Conservation (phyloP, 208 protist genomes). For the Porcisia hertigi region DNA sequence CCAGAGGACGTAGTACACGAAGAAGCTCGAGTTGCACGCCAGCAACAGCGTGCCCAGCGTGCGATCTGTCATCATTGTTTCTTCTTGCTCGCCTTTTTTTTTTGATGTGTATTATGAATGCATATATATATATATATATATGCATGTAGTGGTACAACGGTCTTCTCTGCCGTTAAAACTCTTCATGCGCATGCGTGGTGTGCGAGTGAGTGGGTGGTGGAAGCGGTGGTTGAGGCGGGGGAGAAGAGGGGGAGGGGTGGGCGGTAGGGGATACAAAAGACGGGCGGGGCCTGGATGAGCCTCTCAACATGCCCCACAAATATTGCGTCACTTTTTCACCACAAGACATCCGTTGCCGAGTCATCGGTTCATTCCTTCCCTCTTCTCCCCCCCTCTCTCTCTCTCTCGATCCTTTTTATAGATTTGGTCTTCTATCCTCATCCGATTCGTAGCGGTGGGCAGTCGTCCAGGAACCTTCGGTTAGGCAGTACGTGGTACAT, state of each 20-base stretch:
- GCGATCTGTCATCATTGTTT: conserved; percentile 64
- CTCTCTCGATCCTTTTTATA: background rate
- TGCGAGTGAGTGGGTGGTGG: background rate
- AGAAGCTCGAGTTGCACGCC: conserved; percentile 45
- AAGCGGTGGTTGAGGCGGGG: background rate
- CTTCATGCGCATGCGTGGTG: background rate
- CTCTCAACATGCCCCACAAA: background rate
- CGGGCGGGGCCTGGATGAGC: background rate
- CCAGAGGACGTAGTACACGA: conserved; percentile 82
- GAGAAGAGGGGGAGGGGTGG: background rate
- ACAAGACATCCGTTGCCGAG: background rate
- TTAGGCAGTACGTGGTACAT: no score
- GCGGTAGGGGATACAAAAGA: background rate
- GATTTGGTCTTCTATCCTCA: no score
- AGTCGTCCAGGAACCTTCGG: no score
- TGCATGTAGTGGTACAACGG: no score
- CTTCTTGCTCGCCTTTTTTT: background rate
- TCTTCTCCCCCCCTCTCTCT: background rate
- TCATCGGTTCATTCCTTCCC: background rate
- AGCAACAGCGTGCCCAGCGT: conserved; percentile 66
- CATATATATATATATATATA: background rate
- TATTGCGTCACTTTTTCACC: background rate
- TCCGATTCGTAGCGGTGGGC: no score
- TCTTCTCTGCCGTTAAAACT: background rate
- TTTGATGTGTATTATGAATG: background rate